These are phyloP conservation scores for Rhizopogon vulgaris DNA, from an alignment of 768 basidiomycete genomes.

Conservation along the genomic window DNA sequence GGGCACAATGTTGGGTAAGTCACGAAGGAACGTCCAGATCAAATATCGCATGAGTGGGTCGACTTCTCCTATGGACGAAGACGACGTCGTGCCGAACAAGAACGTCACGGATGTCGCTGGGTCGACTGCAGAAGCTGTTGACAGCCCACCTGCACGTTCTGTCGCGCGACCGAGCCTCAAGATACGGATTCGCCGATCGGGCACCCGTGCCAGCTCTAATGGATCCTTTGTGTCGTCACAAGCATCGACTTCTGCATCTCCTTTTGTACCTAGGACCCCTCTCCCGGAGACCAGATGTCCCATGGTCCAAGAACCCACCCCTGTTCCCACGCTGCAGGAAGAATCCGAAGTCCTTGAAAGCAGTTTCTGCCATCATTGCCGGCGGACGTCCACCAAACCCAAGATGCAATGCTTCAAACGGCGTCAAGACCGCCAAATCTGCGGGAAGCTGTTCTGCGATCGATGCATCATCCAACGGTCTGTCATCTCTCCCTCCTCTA, in stretches of 20 bases:
- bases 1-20: conserved; percentile 1
- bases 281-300: background rate
- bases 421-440: conserved; percentile 7
- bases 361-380: conserved; percentile 32
- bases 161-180: conserved; percentile 1
- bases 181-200: conserved; percentile 5
- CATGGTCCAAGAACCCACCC: background rate
- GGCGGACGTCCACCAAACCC: conserved; percentile 9
- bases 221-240: background rate
- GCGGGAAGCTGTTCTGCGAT: conserved; percentile 30
- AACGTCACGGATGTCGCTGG: background rate
- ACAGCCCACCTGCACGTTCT: background rate
- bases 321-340: background rate
- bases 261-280: conserved; percentile 8
- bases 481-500: conserved; percentile 1
- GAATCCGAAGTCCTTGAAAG: background rate
- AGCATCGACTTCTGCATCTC: background rate
- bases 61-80: background rate
- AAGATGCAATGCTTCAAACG: conserved; percentile 32
- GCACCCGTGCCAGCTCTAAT: conserved; percentile 7
- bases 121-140: background rate
- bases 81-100: background rate
- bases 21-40: conserved; percentile 22
- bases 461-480: conserved; percentile 30
- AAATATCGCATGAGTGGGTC: conserved; percentile 18